Evolutionary conservation across 2,329 filamentous ascomycete species (phyloP).

Genomic region (Ophiostoma novo-ulmi): DNA sequence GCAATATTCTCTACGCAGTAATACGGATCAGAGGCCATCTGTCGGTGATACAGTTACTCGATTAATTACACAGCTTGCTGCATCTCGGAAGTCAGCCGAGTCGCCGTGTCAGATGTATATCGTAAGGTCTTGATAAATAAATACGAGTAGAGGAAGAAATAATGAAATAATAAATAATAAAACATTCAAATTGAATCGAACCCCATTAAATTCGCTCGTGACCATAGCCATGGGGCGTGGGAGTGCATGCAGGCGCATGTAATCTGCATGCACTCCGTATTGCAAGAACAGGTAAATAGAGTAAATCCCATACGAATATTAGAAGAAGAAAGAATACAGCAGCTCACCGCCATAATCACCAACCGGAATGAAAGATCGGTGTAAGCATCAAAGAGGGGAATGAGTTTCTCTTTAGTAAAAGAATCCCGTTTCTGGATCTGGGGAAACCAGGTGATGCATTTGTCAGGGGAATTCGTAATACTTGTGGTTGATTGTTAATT

Average conservation of each 20-base stretch:
- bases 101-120: too few relatives aligned
- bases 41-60: not conserved
- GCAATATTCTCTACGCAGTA: too few relatives aligned
- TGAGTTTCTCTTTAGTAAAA: not conserved
- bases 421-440: not conserved
- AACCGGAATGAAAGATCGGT: not conserved
- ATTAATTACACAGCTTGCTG: not conserved
- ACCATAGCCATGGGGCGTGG: constrained; percentile 10
- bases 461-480: not conserved
- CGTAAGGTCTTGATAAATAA: not conserved
- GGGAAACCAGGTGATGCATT: not conserved
- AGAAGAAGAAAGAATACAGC: not conserved
- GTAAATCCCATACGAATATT: too few relatives aligned
- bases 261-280: constrained; percentile 5
- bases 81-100: not conserved
- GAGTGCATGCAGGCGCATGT: too few relatives aligned
- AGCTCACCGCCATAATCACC: not conserved
- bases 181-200: not conserved
- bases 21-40: too few relatives aligned
- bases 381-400: constrained; percentile 3
- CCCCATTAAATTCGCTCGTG: constrained; percentile 12
- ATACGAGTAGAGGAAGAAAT: not conserved
- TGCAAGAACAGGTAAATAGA: not conserved
- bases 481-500: too few relatives aligned
- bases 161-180: not conserved